Evolutionary conservation across 2,329 filamentous ascomycete genomes (phyloP).

Genomic region (Nothophaeocryptopus gaeumannii): DNA sequence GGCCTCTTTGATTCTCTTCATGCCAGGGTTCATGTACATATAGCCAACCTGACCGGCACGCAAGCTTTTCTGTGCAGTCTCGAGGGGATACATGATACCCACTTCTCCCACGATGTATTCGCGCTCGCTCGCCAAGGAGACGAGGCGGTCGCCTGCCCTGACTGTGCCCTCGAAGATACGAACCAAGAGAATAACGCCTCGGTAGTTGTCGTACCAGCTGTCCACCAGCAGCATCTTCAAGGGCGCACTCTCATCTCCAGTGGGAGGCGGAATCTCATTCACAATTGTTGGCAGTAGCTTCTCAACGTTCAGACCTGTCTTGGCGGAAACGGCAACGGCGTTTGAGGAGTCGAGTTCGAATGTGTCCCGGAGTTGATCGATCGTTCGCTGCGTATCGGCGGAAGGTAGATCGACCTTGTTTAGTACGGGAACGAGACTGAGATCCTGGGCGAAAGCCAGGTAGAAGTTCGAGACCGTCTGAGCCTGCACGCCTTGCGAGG

Average conservation of each 20-base stretch:
- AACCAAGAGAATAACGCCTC: conserved; percentile 87
- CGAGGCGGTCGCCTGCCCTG: conserved; percentile 76
- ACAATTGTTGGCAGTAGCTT: conserved; percentile 82
- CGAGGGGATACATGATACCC: conserved; percentile 90
- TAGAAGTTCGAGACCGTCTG: conserved; percentile 99
- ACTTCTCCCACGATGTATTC: conserved; percentile 95
- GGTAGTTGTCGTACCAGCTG: conserved; percentile 97
- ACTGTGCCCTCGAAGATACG: conserved; percentile 86
- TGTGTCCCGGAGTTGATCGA: conserved; percentile 78
- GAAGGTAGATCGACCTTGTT: conserved; percentile 96
- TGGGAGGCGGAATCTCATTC: conserved; percentile 76
- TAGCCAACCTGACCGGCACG: conserved; percentile 95
- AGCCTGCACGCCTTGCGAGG: conserved; percentile 92
- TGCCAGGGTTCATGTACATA: conserved; percentile 94
- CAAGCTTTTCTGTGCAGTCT: conserved; percentile 74
- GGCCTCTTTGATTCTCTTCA: conserved; percentile 94
- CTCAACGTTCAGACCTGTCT: conserved; percentile 85
- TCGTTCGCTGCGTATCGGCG: conserved; percentile 78
- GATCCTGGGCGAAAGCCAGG: conserved; percentile 86
- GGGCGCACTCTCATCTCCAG: conserved; percentile 69
- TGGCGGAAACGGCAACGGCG: conserved; percentile 80
- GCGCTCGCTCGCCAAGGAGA: conserved; percentile 81
- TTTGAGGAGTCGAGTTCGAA: conserved; percentile 83
- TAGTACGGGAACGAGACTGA: conserved; percentile 83
- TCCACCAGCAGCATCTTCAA: conserved; percentile 86